Percentiles rank a stretch among this genome's conserved stretches.
Conservation (phyloP, 768 basidiomycete genomes). For the Mycena epipterygia region DNA sequence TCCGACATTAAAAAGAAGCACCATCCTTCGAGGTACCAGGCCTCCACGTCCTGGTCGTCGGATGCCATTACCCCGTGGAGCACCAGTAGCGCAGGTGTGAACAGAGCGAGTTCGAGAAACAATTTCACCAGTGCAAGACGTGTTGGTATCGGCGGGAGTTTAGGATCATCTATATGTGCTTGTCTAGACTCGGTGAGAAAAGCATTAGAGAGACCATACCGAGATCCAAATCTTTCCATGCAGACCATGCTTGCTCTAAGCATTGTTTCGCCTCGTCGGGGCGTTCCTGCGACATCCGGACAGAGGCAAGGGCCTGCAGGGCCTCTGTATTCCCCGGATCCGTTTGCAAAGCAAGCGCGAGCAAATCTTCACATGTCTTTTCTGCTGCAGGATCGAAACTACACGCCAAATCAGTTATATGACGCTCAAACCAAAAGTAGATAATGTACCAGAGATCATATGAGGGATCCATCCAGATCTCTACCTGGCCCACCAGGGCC, state of each 20-base stretch:
- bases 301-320: conserved; percentile 84
- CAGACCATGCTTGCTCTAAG: conserved; percentile 75
- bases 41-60: conserved; percentile 91
- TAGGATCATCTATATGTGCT: conserved; percentile 66
- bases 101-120: conserved; percentile 82
- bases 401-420: background rate
- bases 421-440: background rate
- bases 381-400: conserved; percentile 90
- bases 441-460: conserved; percentile 85
- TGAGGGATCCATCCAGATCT: conserved; percentile 95
- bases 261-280: conserved; percentile 85
- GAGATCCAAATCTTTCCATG: conserved; percentile 78
- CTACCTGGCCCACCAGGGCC: conserved; percentile 90
- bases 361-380: conserved; percentile 82
- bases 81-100: conserved; percentile 79
- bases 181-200: background rate
- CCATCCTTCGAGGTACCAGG: conserved; percentile 97
- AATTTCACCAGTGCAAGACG: conserved; percentile 84
- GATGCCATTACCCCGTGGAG: conserved; percentile 83
- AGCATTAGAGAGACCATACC: conserved; percentile 45
- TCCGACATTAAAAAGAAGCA: conserved; percentile 89
- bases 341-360: conserved; percentile 77
- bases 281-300: conserved; percentile 89
- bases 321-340: conserved; percentile 86
- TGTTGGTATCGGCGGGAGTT: conserved; percentile 78